Conservation (phyloP, 257 asterid genomes). For the Ajuga chamaepitys region DNA sequence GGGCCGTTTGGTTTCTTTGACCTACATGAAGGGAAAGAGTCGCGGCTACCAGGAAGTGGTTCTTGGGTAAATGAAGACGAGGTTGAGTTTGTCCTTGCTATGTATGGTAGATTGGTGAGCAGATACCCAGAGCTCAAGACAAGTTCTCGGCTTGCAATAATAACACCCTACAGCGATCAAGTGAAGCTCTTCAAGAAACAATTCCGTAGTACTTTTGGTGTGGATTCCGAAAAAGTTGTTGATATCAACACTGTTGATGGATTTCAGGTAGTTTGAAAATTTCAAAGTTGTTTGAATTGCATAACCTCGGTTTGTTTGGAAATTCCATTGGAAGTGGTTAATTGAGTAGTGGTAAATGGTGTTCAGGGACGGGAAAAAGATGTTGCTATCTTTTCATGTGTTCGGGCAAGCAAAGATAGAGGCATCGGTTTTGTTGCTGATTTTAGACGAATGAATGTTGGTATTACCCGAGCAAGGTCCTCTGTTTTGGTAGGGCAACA, state of each 20-base stretch:
- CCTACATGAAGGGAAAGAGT: constrained; percentile 71
- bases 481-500: constrained; percentile 83
- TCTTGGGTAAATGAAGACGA: constrained; percentile 86
- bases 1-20: constrained; percentile 98
- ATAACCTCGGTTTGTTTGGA: not conserved
- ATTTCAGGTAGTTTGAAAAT: constrained; percentile 54
- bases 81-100: constrained; percentile 72
- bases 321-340: not conserved
- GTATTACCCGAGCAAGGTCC: constrained; percentile 92
- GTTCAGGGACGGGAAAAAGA: constrained; percentile 96
- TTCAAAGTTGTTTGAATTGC: not conserved
- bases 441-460: constrained; percentile 97
- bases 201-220: constrained; percentile 61
- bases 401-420: constrained; percentile 59
- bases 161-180: constrained; percentile 82
- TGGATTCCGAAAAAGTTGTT: constrained; percentile 65
- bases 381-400: constrained; percentile 94
- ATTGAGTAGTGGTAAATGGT: constrained; percentile 7
- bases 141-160: constrained; percentile 78
- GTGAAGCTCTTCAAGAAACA: constrained; percentile 69
- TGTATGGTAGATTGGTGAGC: constrained; percentile 65
- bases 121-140: constrained; percentile 82
- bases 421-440: constrained; percentile 90
- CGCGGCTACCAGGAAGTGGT: constrained; percentile 71
- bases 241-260: constrained; percentile 97